These are phyloP conservation scores for Brettanomyces anomalus DNA, from an alignment of 805 yeast genomes.

Conservation along the genomic window DNA sequence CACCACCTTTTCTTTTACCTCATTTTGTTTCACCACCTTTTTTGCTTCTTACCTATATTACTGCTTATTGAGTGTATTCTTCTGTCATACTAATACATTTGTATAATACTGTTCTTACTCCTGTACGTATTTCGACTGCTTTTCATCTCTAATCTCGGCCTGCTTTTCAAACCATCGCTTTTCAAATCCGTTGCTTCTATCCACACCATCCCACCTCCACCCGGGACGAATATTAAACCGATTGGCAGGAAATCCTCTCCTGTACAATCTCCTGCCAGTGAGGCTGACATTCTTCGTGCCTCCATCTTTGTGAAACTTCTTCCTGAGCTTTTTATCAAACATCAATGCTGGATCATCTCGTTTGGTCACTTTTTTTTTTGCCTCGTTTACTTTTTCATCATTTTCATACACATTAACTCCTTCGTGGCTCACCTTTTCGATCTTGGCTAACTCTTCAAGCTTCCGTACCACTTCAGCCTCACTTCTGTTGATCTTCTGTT, in stretches of 20 bases:
- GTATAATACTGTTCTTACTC: no score
- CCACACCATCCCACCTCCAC: slow-evolving; percentile 84
- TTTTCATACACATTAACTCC: slow-evolving; percentile 26
- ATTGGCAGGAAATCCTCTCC: slow-evolving; percentile 51
- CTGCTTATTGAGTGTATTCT: background rate
- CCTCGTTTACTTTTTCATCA: slow-evolving; percentile 30
- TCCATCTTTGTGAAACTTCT: slow-evolving; percentile 11
- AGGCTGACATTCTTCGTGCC: slow-evolving; percentile 16
- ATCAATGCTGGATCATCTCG: slow-evolving; percentile 59
- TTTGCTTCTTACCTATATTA: background rate
- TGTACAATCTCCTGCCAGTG: slow-evolving; percentile 48
- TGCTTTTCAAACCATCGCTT: slow-evolving; percentile 41
- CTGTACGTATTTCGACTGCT: no score
- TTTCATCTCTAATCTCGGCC: no score
- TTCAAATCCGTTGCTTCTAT: slow-evolving; percentile 85
- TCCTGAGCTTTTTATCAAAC: slow-evolving; percentile 27
- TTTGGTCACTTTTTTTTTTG: slow-evolving; percentile 23
- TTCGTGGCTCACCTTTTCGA: slow-evolving; percentile 19
- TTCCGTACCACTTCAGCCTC: slow-evolving; percentile 30
- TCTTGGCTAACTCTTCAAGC: slow-evolving; percentile 25
- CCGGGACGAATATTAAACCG: slow-evolving; percentile 77
- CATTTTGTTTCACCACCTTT: no score
- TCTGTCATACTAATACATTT: background rate
- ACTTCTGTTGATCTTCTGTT: slow-evolving; percentile 27
- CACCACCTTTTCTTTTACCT: no score